Evolutionary conservation across 768 basidiomycete species (phyloP).

Genomic region (Sistotremastrum niveocremeum): DNA sequence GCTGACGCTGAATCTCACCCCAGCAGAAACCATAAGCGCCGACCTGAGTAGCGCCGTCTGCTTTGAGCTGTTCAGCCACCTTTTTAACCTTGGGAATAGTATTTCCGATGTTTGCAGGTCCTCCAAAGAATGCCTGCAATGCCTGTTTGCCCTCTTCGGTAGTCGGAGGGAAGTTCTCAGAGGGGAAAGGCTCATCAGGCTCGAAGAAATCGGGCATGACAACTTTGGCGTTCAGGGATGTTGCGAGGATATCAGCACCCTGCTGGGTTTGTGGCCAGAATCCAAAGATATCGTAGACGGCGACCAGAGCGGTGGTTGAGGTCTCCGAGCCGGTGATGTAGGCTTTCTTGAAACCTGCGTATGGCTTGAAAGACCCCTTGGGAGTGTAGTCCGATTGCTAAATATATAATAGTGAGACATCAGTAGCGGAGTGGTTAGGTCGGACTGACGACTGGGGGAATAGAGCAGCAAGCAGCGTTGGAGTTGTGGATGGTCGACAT

Average conservation of each 20-base stretch:
- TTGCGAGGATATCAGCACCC: constrained; percentile 49
- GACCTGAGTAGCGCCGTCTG: constrained; percentile 28
- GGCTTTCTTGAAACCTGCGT: constrained; percentile 32
- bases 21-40: constrained; percentile 47
- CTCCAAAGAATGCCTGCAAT: constrained; percentile 45
- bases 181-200: constrained; percentile 33
- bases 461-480: constrained; percentile 35
- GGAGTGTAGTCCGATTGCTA: constrained; percentile 33
- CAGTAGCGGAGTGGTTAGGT: too few species aligned
- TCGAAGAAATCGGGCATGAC: constrained; percentile 61
- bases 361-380: constrained; percentile 33
- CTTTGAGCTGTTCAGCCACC: constrained; percentile 29
- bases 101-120: constrained; percentile 30
- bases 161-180: constrained; percentile 38
- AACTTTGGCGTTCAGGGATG: constrained; percentile 36
- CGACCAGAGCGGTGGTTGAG: constrained; percentile 39
- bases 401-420: too few species aligned
- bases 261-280: constrained; percentile 53
- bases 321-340: constrained; percentile 18
- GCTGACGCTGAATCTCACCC: constrained; percentile 21
- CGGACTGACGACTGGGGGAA: constrained; percentile 29
- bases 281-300: constrained; percentile 54
- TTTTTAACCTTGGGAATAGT: constrained; percentile 27
- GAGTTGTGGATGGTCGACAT: constrained; percentile 26
- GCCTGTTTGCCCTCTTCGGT: constrained; percentile 37